Evolutionary conservation across 23 red algal species (phyloP), one percentile per base, ranked within the genome.

Genomic region (Gracilariopsis chorda): DNA sequence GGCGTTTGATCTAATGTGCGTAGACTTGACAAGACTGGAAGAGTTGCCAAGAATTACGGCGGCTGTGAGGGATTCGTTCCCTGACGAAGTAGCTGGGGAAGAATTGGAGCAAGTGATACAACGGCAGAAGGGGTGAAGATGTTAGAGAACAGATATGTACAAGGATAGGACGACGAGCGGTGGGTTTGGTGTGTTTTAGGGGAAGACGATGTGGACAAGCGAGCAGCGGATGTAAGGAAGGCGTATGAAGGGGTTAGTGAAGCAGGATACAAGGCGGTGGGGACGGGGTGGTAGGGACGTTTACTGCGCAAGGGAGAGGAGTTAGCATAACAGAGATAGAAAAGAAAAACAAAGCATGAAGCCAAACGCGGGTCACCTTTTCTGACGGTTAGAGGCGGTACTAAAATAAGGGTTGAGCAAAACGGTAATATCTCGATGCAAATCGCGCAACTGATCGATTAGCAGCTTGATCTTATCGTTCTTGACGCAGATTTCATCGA

Each of bases 1-100:
- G 34, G 95, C 95, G 13, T 97, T 94, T 86, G 95, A 97, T 81
- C 70, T 93, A 20, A 90, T 97, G 90, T 30, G 80, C 56, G 95
- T 97, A 30, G 73, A 92, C 48, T 94, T 93, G 16, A 65, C 70
- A 52, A 55, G 88, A 33, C 73, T 97, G 39, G 76, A 77, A 45
- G 87, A 82, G 14, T 32, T 97, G 27, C 95, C 95, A 20, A 19
- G 52, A 24, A 68, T 77, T 3, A 67, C 82, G 21, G 37, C 60
- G 24, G 87, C 87, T 9, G 8, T 81, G 55, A 35, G 71, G 36
- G 73, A 91, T 14, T 43, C 41, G 20, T 91, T 91, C 56, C 73
- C 87, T 7, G 59, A 91, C n/a, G 87, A 72, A 45, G 32, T 55
- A 17, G 45, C 47, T 2, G 73, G n/a, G 19, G 73, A 51, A 51